These are phyloP conservation scores for Debaryomyces psychrophilus DNA, from an alignment of 1,139 yeast genomes.

Conservation along the genomic window DNA sequence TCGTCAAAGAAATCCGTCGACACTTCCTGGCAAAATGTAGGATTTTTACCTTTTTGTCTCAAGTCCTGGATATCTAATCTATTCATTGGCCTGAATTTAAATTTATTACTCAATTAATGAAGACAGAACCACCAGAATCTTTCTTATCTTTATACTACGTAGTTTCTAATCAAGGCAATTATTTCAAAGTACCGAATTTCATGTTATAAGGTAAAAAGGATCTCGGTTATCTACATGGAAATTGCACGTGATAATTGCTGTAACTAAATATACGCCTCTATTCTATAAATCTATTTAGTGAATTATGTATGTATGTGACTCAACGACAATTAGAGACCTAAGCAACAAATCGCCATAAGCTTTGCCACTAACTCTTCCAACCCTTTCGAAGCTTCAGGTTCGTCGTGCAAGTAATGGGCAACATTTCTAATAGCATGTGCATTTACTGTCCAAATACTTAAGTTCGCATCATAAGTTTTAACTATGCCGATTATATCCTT, in stretches of 20 bases:
- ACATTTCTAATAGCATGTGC: constrained; percentile 38
- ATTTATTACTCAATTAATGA: not conserved
- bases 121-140: not conserved
- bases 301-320: constrained; percentile 2
- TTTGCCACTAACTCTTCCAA: constrained; percentile 31
- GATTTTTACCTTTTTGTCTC: constrained; percentile 23
- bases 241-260: not conserved
- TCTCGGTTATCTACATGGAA: not conserved
- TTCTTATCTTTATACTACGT: not conserved
- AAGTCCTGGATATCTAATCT: constrained; percentile 13
- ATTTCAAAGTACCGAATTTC: not conserved
- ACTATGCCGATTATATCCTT: constrained; percentile 43
- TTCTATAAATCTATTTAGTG: constrained; percentile 13
- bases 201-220: constrained; percentile 1
- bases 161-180: not conserved
- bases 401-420: constrained; percentile 32
- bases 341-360: constrained; percentile 31
- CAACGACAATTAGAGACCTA: constrained; percentile 12
- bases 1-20: constrained; percentile 19
- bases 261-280: too few species aligned
- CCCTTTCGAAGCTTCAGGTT: constrained; percentile 29
- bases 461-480: constrained; percentile 38
- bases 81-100: not conserved
- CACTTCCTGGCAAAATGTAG: constrained; percentile 26
- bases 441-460: constrained; percentile 39